Percentiles rank a stretch among this genome's conserved stretches.
These are phyloP conservation scores for Candida qinlingensis DNA, from an alignment of 805 yeast species.

Conservation along the genomic window DNA sequence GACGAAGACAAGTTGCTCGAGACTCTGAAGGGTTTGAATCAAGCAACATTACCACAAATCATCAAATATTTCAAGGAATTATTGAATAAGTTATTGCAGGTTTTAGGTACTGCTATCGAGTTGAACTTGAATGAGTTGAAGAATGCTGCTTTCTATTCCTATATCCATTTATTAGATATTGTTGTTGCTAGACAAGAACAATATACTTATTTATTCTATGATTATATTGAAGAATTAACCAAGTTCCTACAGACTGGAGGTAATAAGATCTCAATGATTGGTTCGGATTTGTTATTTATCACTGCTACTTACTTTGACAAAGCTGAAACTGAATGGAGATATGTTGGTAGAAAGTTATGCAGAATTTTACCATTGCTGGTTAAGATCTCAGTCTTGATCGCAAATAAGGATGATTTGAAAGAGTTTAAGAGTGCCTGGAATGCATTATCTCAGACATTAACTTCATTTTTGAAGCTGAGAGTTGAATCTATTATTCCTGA, in stretches of 20 bases:
- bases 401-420: conserved; percentile 15
- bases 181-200: conserved; percentile 63
- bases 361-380: conserved; percentile 50
- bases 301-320: conserved; percentile 42
- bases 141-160: conserved; percentile 43
- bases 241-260: conserved; percentile 14
- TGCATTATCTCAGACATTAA: conserved; percentile 29
- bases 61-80: conserved; percentile 59
- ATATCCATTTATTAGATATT: conserved; percentile 56
- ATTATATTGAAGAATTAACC: conserved; percentile 31
- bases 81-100: conserved; percentile 34
- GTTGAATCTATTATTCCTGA: conserved; percentile 48
- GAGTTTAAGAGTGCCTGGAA: conserved; percentile 26
- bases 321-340: conserved; percentile 53
- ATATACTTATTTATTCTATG: conserved; percentile 50
- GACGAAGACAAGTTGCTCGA: conserved; percentile 43
- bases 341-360: conserved; percentile 58
- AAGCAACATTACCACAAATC: conserved; percentile 47
- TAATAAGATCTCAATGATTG: conserved; percentile 41
- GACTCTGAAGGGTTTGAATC: conserved; percentile 44
- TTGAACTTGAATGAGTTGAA: conserved; percentile 24
- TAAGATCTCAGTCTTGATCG: conserved; percentile 32
- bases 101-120: conserved; percentile 26
- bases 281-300: conserved; percentile 42
- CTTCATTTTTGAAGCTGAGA: conserved; percentile 41